Evolutionary conservation across 2,329 filamentous ascomycete species (phyloP).

Genomic region (Stemphylium vesicarium): DNA sequence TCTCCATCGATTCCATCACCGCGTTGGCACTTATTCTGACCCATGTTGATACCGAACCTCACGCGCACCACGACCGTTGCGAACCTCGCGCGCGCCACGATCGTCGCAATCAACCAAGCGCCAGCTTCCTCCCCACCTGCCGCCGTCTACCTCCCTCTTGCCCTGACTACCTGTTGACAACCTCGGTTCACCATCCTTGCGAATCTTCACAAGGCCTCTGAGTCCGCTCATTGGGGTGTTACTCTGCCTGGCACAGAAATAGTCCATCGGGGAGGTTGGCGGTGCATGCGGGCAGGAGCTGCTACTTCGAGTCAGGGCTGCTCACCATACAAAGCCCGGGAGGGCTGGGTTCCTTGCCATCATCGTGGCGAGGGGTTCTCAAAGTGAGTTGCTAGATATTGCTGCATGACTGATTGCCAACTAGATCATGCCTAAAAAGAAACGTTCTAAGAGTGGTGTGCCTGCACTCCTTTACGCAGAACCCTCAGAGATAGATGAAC

Average conservation of each 20-base stretch:
- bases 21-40: neutral
- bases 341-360: neutral
- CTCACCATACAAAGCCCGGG: neutral
- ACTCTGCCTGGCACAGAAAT: neutral
- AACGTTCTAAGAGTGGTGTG: neutral
- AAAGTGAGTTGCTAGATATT: neutral
- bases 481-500: neutral
- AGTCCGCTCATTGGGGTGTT: neutral
- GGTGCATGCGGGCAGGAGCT: neutral
- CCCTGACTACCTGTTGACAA: neutral
- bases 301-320: neutral
- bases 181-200: neutral
- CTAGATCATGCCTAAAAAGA: neutral
- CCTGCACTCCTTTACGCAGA: neutral
- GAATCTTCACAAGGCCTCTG: neutral
- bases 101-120: neutral
- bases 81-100: neutral
- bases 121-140: neutral
- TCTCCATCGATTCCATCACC: neutral
- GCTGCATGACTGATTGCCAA: neutral
- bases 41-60: neutral
- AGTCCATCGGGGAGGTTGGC: neutral
- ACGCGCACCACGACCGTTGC: neutral
- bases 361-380: neutral
- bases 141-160: neutral